These are phyloP conservation scores for Phytophthora constricta DNA, from an alignment of 352 stramenopile genomes.

Conservation along the genomic window DNA sequence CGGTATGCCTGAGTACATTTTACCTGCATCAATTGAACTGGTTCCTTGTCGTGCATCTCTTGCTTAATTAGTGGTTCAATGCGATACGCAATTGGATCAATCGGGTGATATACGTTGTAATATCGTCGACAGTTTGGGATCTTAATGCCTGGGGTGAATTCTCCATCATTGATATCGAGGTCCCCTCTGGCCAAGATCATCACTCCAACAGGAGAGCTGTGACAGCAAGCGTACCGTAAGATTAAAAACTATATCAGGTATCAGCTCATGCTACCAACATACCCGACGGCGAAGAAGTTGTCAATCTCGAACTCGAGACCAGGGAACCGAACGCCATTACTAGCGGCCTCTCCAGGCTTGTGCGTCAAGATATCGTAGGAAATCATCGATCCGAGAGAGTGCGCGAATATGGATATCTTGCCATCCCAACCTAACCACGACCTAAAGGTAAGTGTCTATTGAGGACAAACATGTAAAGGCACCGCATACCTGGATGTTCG, in stretches of 20 bases:
- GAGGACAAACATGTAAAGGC: not conserved
- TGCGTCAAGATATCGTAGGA: conserved; percentile 92
- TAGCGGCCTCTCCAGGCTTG: conserved; percentile 58
- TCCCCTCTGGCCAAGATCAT: conserved; percentile 87
- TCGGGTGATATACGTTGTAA: conserved; percentile 93
- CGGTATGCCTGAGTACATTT: not conserved
- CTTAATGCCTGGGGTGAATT: conserved; percentile 82
- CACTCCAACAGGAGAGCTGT: conserved; percentile 79
- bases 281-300: conserved; percentile 89
- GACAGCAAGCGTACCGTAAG: conserved; percentile 11
- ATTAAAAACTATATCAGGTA: not conserved
- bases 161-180: conserved; percentile 73
- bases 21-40: conserved; percentile 83
- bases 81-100: conserved; percentile 92
- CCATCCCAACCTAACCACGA: conserved; percentile 73
- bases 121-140: conserved; percentile 83
- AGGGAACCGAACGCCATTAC: conserved; percentile 77
- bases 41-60: conserved; percentile 89
- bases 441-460: not conserved
- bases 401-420: conserved; percentile 90
- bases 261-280: conserved; percentile 5
- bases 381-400: conserved; percentile 92
- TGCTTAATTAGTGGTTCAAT: conserved; percentile 90
- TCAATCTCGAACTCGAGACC: conserved; percentile 88
- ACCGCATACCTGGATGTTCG: conserved; percentile 66